Evolutionary conservation across 108 stramenopile genomes (phyloP), one percentile per base, ranked within the genome.

Genomic region (Skeletonema marinoi): DNA sequence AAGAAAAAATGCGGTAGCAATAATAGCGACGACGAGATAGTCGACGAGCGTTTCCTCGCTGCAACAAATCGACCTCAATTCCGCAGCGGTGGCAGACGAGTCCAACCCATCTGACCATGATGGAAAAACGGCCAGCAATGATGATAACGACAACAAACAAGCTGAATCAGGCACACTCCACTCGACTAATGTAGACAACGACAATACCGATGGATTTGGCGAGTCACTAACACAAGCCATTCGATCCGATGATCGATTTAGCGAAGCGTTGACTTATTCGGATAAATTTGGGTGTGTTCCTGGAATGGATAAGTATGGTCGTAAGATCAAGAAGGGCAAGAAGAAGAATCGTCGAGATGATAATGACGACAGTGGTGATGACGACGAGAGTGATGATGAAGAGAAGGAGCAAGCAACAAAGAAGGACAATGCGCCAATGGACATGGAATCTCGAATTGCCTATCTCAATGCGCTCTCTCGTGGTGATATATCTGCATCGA

Each of bases 401-500:
- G 51, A 60, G 13, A 56, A 35, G 30, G 61, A 63, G 35, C 25
- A 54, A 46, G 39, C 63, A 3, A 54, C 54, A 25, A 44, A 69
- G 30, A 51, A 76, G 54, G 60, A 77, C 36, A 36, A 8, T 6
- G 36, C 36, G 5, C 44, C 54, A 31, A 29, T 50, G 16, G 38
- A 71, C 70, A 91, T 92, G 60, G 87, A 86, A 33, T 93, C 94
- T 65, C 75, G 98, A 32, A 94, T 97, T 60, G 94, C 94, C 25
- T 98, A 97, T 77, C 85, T 98, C 50, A 98, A 88, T 51, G 94
- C 93, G 19, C 81, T 98, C 11, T 96, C 98, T 10, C 81, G 98
- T 31, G 98, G 98, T 33, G 96, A 98, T 75, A 67, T 96, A 9
- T 86, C 81, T 61, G 87, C 74, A 10, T 78, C 80, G n/a, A 82